Base-by-base conservation (phyloP, 108 stramenopile species). In the Seminavis robusta region DNA sequence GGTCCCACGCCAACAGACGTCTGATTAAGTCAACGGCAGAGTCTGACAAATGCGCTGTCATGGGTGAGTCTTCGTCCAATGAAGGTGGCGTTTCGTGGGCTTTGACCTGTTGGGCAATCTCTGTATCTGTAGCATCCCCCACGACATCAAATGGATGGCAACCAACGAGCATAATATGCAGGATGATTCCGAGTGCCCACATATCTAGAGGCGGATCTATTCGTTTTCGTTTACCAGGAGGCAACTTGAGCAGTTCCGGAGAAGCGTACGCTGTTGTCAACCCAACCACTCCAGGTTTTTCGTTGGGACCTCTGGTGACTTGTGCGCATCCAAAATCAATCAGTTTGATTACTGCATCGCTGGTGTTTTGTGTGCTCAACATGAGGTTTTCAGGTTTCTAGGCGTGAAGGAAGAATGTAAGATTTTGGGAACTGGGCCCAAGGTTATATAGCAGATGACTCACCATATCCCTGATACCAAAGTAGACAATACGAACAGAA, bases 81-180 rank as follows among this genome's bases (percentile, higher is more conserved):
- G 66, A 58, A 64, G 52, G 47, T 23, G 16, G 23, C 4, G 28
- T 13, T 13, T 49, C 20, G n/a, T 37, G n/a, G 0, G 13, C 38
- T 39, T 20, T 13, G 17, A 61, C 40, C 16, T 30, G 24, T 9
- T 56, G 46, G 50, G 85, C 86, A 42, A 88, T 83, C 53, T 86
- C 83, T 19, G 84, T 81, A 47, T 90, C 88, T 1, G 80, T 78
- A 10, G 82, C 67, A 25, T 54, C 64, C 4, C 91, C 94, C 3
- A 59, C 53, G 11, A 89, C 37, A 65, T 95, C 94, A 53, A 86
- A 95, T 0, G 94, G 94, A 63, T 95, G 94, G 7, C 81, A 56
- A 44, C 94, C 94, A 11, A 84, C 83, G 10, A 95, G 71, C 89
- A 92, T 91, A 47, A 95, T 92, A 49, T 92, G 92, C n/a, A 95